Evolutionary conservation across 75 land plant genomes (phyloP), one percentile per base, ranked within the genome.

Genomic region (Cunninghamia lanceolata): DNA sequence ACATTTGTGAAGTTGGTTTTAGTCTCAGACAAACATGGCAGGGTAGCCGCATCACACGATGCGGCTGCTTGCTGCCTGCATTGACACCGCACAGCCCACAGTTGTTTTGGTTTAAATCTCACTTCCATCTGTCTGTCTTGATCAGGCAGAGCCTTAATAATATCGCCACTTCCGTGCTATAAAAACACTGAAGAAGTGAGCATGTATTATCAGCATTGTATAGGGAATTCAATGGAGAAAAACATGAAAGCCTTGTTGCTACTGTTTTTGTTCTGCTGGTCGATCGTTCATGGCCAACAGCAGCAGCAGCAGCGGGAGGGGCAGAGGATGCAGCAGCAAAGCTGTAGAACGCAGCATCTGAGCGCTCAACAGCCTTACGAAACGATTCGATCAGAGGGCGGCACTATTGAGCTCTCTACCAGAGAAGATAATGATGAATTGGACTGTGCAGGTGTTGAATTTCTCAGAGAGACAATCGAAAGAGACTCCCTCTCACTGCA

Each of bases 391-490:
- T 71, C 74, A 13, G 35, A 71, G 34, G 74, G 74, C 3, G 88
- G 91, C 32, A 34, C 73, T 40, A 85, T 85, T 16, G 93, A 92
- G 90, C 52, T 85, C 45, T 92, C 86, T 84, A 88, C 87, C 82
- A 17, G 21, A 16, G 34, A 85, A 34, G 50, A 85, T 47, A 86
- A 90, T 2, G 83, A 89, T 2, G 89, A 92, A 76, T 83, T 92
- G 84, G 87, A 88, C 73, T 92, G 93, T 39, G 90, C 90, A 30
- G 87, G 90, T 25, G 88, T 92, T 46, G 85, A 86, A 13, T 74
- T 79, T 40, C n/a, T 87, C 16, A 84, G 87, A 59, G 36, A 68
- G n/a, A 86, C 76, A 30, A 84, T 90, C 52, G 46, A 86, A 85
- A 85, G 56, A 4, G 38, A 77, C 1, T 87, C 86, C 77, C 89